Evolutionary conservation across 192 early-diverging fungal species (phyloP), one percentile per base, ranked within the genome.

Genomic region (Podila horticola): DNA sequence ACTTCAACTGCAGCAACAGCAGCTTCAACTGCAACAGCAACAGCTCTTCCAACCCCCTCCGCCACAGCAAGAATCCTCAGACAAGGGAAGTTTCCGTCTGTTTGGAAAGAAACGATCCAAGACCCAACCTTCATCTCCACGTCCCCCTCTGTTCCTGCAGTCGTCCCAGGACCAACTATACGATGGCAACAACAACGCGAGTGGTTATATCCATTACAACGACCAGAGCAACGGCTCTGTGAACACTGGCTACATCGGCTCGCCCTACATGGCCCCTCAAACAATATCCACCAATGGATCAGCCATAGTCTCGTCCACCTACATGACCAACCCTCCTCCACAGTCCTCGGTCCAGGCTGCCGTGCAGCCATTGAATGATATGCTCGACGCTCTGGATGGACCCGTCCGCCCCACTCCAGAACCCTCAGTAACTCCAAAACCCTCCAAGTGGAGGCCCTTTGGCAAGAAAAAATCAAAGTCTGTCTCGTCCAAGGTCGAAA

Each of bases 21-120:
- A 64, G 30, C 64, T 38, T 5, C 73, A 50, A 30, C 19, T 29
- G 26, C 36, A 34, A 41, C 28, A 36, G 5, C 50, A 57, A 30
- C 58, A 55, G 19, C 51, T 58, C n/a, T 28, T 58, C n/a, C 52
- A 41, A 22, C 72, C 52, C 5, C 31, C 9, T 20, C 58, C 31
- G 28, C 72, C 22, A 48, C 72, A 66, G 62, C 24, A 41, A 20
- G 51, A 58, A 22, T 63, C 62, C 45, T 63, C 62, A 4, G 64
- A 67, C 10, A 68, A 63, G 22, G 70, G 77, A 13, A 66, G 77
- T 0, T 73, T 81, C 29, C 66, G 77, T 4, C 50, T 81, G n/a
- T 81, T 81, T 69, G 71, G 71, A 38, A 81, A 81, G 62, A 81
- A 73, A 34, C 77, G 77, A 26, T 81, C 77, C 52, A 81, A 81